Conservation (phyloP, 2,329 filamentous ascomycete genomes). For the Penicillium sumatraense region DNA sequence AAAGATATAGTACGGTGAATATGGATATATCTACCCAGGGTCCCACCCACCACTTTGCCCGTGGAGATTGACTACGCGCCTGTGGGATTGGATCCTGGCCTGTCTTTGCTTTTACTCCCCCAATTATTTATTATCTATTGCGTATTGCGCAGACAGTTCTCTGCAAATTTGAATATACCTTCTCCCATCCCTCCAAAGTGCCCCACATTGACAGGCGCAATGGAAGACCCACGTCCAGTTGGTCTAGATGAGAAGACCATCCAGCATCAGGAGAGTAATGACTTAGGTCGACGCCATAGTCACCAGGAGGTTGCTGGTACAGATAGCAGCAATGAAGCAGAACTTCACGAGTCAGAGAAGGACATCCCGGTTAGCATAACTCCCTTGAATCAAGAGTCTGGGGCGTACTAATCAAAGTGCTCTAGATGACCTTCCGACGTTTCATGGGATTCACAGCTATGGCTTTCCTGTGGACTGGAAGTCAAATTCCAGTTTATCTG, state of each 20-base stretch:
- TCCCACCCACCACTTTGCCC: not conserved
- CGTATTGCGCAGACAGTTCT: not conserved
- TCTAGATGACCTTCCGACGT: conserved; percentile 55
- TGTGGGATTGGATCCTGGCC: conserved; percentile 2
- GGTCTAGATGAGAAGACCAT: conserved; percentile 34
- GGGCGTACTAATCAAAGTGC: conserved; percentile 1
- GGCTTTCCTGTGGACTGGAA: conserved; percentile 65
- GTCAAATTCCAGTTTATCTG: conserved; percentile 62
- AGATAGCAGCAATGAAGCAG: conserved; percentile 52
- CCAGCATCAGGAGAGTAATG: conserved; percentile 31
- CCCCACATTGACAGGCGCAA: conserved; percentile 19
- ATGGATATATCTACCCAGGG: not conserved
- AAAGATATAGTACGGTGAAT: not conserved
- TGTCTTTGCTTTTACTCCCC: not conserved
- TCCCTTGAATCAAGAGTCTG: not conserved
- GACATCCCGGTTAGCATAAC: conserved; percentile 46
- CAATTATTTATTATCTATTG: not conserved
- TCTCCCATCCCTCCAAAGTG: not conserved
- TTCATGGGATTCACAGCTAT: conserved; percentile 62
- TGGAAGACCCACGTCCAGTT: conserved; percentile 22
- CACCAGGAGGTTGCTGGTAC: conserved; percentile 55
- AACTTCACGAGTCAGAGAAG: conserved; percentile 46
- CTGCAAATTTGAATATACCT: not conserved
- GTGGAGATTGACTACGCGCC: not conserved
- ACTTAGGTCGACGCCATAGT: conserved; percentile 36